Conservation (phyloP, 345 rosid species). For the Aquilaria sinensis region DNA sequence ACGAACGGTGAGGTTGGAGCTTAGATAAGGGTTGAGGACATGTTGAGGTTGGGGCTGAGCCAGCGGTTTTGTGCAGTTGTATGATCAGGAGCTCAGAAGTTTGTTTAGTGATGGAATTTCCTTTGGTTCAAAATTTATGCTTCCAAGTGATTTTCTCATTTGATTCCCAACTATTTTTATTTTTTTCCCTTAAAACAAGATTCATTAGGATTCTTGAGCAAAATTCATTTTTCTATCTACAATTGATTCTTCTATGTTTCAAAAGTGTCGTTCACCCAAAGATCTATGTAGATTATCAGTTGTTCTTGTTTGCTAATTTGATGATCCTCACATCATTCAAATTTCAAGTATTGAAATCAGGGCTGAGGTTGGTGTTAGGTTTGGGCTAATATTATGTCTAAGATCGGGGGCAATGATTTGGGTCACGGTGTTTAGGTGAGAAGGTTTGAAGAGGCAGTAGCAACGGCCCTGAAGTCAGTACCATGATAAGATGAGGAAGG, state of each 20-base stretch:
- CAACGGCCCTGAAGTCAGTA: too few species aligned
- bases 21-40: too few species aligned
- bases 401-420: too few species aligned
- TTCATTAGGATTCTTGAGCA: too few species aligned
- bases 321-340: constrained; percentile 23
- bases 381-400: too few species aligned
- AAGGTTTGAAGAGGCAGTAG: too few species aligned
- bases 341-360: constrained; percentile 41
- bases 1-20: too few species aligned
- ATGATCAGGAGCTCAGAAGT: background rate
- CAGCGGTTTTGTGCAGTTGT: background rate
- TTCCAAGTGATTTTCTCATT: constrained; percentile 8
- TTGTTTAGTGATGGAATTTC: constrained; percentile 13
- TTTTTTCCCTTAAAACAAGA: too few species aligned
- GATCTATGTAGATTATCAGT: constrained; percentile 65
- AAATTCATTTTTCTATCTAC: constrained; percentile 11
- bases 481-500: too few species aligned
- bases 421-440: too few species aligned
- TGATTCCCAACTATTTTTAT: background rate
- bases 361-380: too few species aligned
- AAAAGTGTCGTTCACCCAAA: constrained; percentile 62
- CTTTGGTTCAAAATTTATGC: constrained; percentile 25
- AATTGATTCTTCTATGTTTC: constrained; percentile 67
- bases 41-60: background rate
- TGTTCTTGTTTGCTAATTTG: constrained; percentile 31